Percentiles rank a stretch among this genome's conserved stretches.
phyloP scores from a whole-genome alignment of 495 filamentous ascomycete species.

The Hypoxylon trugodes region DNA sequence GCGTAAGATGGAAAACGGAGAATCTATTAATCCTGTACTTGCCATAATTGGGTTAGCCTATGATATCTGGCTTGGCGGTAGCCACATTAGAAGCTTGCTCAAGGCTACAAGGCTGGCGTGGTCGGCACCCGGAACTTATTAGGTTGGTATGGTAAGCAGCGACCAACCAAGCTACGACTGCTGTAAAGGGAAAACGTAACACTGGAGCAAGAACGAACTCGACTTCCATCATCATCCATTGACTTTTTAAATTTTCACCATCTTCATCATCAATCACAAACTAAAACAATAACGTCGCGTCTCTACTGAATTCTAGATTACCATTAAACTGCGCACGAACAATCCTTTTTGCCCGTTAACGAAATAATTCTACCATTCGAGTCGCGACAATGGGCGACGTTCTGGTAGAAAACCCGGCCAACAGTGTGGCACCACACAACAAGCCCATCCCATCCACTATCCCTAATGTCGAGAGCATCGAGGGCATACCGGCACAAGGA shows the following conservation, averaged over 20 bases:
- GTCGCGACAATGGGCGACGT: constrained; percentile 77
- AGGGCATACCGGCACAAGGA: constrained; percentile 80
- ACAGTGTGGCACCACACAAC: constrained; percentile 75
- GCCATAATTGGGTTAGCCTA: constrained; percentile 12
- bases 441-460: constrained; percentile 83
- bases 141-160: constrained; percentile 9
- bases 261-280: constrained; percentile 5
- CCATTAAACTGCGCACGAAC: neutral
- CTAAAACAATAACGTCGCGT: neutral
- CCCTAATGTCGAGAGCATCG: constrained; percentile 86
- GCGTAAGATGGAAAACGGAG: neutral
- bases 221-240: constrained; percentile 13
- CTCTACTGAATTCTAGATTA: neutral
- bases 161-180: constrained; percentile 3
- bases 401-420: constrained; percentile 79
- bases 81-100: constrained; percentile 1
- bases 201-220: neutral
- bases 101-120: constrained; percentile 50
- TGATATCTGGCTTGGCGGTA: neutral
- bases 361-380: constrained; percentile 7
- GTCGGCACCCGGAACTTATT: constrained; percentile 26
- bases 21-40: constrained; percentile 38
- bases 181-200: constrained; percentile 24
- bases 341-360: neutral
- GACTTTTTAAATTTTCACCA: neutral